These are phyloP conservation scores for Camelina hispida DNA, from an alignment of 345 rosid species.

Conservation along the genomic window DNA sequence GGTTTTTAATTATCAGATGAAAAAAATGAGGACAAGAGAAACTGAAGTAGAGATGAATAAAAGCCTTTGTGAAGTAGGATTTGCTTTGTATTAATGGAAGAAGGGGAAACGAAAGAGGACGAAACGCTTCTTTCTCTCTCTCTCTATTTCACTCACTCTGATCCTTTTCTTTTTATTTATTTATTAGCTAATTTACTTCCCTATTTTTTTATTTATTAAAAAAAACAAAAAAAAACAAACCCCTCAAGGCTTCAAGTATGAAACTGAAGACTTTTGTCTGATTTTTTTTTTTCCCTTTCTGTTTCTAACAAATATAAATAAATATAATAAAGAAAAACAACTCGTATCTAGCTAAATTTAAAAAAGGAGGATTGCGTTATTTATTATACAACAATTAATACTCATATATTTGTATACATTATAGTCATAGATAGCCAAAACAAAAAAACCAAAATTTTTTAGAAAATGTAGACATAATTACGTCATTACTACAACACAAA, in stretches of 20 bases:
- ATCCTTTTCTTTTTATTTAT: constrained; percentile 19
- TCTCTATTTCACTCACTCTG: constrained; percentile 32
- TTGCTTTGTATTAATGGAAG: constrained; percentile 41
- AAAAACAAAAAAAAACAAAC: constrained; percentile 4
- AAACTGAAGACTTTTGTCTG: constrained; percentile 43
- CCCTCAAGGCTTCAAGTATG: constrained; percentile 14
- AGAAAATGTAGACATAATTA: constrained; percentile 6
- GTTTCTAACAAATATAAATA: constrained; percentile 15
- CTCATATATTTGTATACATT: not conserved
- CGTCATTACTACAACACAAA: constrained; percentile 26
- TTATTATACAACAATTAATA: not conserved
- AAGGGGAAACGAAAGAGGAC: constrained; percentile 37
- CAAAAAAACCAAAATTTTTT: not conserved
- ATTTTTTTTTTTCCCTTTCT: not conserved
- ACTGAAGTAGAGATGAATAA: constrained; percentile 42
- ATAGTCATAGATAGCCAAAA: not conserved
- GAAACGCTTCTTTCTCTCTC: constrained; percentile 44
- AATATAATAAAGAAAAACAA: constrained; percentile 2
- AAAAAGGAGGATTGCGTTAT: constrained; percentile 22
- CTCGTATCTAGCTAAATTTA: constrained; percentile 25
- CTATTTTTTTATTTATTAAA: no score
- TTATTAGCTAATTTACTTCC: constrained; percentile 24
- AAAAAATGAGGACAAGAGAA: constrained; percentile 27
- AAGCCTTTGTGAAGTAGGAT: constrained; percentile 33
- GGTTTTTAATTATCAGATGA: not conserved